Evolutionary conservation across 768 basidiomycete genomes (phyloP), one percentile per base, ranked within the genome.

Genomic region (Tubosaeta sp.): DNA sequence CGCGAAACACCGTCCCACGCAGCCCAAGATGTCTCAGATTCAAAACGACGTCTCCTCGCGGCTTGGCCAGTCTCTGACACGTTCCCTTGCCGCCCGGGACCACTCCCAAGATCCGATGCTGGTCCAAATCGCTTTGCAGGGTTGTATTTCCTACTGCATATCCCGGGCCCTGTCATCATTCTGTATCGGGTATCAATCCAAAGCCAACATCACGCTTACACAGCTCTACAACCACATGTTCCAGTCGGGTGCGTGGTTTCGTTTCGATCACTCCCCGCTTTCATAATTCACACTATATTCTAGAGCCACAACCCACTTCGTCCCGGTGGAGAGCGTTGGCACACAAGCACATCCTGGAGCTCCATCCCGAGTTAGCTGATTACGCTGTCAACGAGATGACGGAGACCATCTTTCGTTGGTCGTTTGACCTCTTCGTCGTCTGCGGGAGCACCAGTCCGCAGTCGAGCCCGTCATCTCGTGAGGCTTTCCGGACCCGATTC

Each of bases 291-390:
- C 47, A 16, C 42, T 32, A 18, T 25, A 27, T 34, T 27, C 49
- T 14, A 81, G 87, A 89, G 63, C 83, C 85, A 24, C 87, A 90
- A 63, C 86, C 87, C 4, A 86, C 82, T 0, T 85, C 86, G 2
- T 82, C 86, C 1, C 81, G 84, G 60, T 90, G 87, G 87, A 77
- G 87, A 42, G 79, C 87, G 0, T 70, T 90, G 38, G 81, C 87
- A 1, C 87, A 88, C 59, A 73, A 74, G 38, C 78, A 86, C 46
- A 83, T 89, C 38, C 84, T 85, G 51, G 72, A 71, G 7, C 72
- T 87, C 48, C 84, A 87, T 59, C 84, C 87, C 5, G 81, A 77
- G 3, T 69, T 89, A 22, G 74, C 75, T 6, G 82, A 87, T 9
- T 82, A 83, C 57, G 78, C 85, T 10, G 71, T 80, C n/a, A 78